Evolutionary conservation across 2,329 filamentous ascomycete genomes (phyloP), one percentile per base, ranked within the genome.

Genomic region (Ophiostoma himal-ulmi): DNA sequence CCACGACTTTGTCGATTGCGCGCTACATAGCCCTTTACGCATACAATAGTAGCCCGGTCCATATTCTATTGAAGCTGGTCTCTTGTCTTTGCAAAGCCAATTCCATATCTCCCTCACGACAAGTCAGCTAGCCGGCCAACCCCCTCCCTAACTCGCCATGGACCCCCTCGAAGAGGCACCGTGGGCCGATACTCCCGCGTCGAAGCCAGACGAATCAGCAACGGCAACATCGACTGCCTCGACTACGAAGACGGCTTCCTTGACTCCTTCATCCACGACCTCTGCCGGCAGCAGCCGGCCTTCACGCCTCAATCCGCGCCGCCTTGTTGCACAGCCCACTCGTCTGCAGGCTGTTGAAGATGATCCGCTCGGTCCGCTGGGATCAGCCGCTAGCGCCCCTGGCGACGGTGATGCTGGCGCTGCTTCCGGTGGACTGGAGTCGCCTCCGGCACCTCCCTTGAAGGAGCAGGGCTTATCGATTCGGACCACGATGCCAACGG

Each of bases 291-390:
- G 39, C 10, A 41, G 79, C 73, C 82, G 83, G 41, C 78, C 82
- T 13, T 82, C 82, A 36, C 82, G 83, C 73, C 78, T 80, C n/a
- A 79, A 78, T 3, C 83, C 84, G 52, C 87, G 88, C 74, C 86
- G 88, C 73, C 82, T 93, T 76, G 89, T 89, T 75, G 89, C 89
- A 71, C 91, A 94, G 78, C 87, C 90, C 39, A 93, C 91, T 66
- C 89, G 88, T 69, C 89, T 94, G 72, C 89, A 94, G 80, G 90
- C 89, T 72, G 89, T 92, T 74, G 87, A 89, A 62, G 91, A 93
- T 77, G 86, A 89, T 73, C 90, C 91, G 70, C 85, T 94, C 65
- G 92, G 92, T 1, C 92, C 92, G 30, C 82, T 96, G 68, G 92
- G 92, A 13, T 14, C 66, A 5, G 75, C 76, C 80, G 70, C 74